Conservation (phyloP, 345 rosid species). For the Eucalyptus microcorys region DNA sequence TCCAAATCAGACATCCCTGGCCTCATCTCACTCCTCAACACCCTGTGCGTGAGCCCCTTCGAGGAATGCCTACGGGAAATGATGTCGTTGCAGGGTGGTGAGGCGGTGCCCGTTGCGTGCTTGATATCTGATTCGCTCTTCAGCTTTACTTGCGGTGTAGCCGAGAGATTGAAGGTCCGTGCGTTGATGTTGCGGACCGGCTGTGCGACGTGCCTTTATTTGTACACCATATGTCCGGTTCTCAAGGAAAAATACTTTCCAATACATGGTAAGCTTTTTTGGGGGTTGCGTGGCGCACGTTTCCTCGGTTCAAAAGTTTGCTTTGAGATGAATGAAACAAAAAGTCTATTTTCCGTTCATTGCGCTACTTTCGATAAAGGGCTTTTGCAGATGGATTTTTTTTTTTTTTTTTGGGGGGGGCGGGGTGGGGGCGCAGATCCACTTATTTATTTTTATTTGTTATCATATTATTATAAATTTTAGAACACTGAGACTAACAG, state of each 20-base stretch:
- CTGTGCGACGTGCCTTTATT: slow-evolving; percentile 11
- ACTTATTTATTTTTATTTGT: no score
- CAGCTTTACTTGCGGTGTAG: slow-evolving; percentile 11
- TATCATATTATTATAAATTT: not conserved
- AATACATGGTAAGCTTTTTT: slow-evolving; percentile 3
- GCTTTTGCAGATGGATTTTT: not conserved
- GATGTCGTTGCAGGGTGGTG: not conserved
- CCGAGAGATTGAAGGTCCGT: slow-evolving; percentile 8
- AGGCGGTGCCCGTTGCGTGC: not conserved
- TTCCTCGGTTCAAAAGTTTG: not conserved
- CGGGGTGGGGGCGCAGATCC: accelerated
- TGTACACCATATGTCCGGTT: slow-evolving; percentile 11
- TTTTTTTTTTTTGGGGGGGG: no score
- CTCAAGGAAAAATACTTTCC: slow-evolving; percentile 20
- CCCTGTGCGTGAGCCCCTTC: not conserved
- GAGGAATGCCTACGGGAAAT: slow-evolving; percentile 6
- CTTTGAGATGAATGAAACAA: not conserved
- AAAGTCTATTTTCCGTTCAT: not conserved
- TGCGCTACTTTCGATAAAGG: not conserved
- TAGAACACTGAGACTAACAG: not conserved
- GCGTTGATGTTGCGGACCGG: slow-evolving; percentile 21
- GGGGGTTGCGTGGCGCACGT: not conserved
- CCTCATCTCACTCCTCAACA: not conserved
- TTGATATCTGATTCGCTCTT: slow-evolving; percentile 11
- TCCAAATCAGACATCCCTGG: not conserved